Evolutionary conservation across 2,329 filamentous ascomycete genomes (phyloP), one percentile per base, ranked within the genome.

Genomic region (Aureobasidium vineae): DNA sequence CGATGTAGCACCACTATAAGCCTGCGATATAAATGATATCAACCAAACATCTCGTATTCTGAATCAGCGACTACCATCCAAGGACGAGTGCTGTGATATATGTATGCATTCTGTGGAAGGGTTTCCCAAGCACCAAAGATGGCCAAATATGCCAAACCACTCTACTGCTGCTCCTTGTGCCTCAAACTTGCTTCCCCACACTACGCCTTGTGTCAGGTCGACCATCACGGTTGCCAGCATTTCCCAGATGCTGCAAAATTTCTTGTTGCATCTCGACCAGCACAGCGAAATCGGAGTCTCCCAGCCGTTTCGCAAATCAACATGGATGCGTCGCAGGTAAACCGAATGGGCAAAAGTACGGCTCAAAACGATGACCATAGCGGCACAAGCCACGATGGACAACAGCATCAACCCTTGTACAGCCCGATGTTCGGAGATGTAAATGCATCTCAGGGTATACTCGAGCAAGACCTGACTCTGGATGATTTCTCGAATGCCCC

Each of bases 91-190:
- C 0, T 36, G 33, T 4, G 33, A 36, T 36, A 13, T 36, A 11
- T 33, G 10, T 2, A 1, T 33, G 10, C 6, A 33, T 10, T 2
- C 1, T 13, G 33, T 13, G 33, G 13, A 8, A 36, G 33, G 33
- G 33, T 36, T 13, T 3, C 13, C 33, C 10, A 1, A 36, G 33
- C 45, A 4, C 23, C 23, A 13, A 21, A 2, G 21, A 28, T 4
- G 13, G 2, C 21, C 1, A 5, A 2, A 21, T 6, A 1, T 38
- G 45, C 59, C 7, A 63, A 63, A 63, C 59, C 59, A 3, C 59
- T 40, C 59, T 63, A 63, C 15, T 63, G n/a, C 59, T 52, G 45
- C 59, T 63, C 59, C 59, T n/a, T 63, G 16, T 36, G 33, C 59
- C 33, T 41, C 57, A 38, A n/a, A 28, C 59, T 41, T 63, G 6